Evolutionary conservation across 208 protist genomes (phyloP), one percentile per base, ranked within the genome.

Genomic region (Crithidia bombi): DNA sequence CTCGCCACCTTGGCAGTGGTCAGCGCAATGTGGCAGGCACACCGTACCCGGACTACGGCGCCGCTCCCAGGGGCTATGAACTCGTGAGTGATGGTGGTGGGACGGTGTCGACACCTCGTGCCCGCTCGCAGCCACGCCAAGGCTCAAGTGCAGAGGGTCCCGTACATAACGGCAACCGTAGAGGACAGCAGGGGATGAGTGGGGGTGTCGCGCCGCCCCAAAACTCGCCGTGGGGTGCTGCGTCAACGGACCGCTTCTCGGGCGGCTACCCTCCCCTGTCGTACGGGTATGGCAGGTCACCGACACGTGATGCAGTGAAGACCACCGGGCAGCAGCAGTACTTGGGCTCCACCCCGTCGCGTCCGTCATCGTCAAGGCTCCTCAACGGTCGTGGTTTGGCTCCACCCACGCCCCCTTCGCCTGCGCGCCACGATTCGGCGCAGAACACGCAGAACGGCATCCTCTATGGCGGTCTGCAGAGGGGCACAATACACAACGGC

Each of bases 401-500:
- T 1, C 61, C 61, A 4, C 61, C 61, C 5, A 66, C 61, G 7
- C 61, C 61, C 9, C 61, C 46, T 7, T 66, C 46, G 2, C 47
- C 61, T 2, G 3, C 46, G 6, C 46, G 32, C n/a, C 46, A 3
- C 7, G 61, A 38, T 11, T 2, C 5, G 0, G 25, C 21, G 3
- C 47, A 28, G 10, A 50, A 56, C 33, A 30, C 9, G 28, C 61
- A 46, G 6, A 44, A 44, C 61, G 61, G 61, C 15, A 3, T 66
- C 3, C 33, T 66, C 14, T 66, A 66, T 47, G 32, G 61, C 61
- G 46, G 61, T 10, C 61, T 66, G 6, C 46, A 66, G 44, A 19
- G 30, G 17, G n/a, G 30, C 19, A 21, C 5, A 3, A 51, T 41
- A 10, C 32, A 38, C 38, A 47, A 38, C 41, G 32, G 28, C 52